Evolutionary conservation across 2,329 filamentous ascomycete species (phyloP).

Genomic region (Colletotrichum zoysiae): DNA sequence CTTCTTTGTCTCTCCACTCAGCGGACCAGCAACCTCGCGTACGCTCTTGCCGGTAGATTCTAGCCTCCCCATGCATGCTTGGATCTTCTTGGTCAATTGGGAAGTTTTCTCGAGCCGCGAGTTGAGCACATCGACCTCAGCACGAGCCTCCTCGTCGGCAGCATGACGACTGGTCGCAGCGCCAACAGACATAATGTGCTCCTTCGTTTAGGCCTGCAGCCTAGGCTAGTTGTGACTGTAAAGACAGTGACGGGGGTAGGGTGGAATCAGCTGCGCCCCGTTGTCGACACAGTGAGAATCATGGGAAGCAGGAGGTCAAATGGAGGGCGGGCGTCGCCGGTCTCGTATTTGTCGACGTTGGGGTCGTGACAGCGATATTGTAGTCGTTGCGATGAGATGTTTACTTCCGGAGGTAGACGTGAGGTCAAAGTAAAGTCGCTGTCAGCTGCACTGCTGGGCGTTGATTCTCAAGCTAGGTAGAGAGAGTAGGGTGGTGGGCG

Average conservation of each 20-base stretch:
- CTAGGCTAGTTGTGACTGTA: background rate
- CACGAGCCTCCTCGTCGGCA: conserved; percentile 75
- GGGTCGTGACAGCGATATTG: background rate
- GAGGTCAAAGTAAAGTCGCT: background rate
- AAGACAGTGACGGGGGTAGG: background rate
- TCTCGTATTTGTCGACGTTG: background rate
- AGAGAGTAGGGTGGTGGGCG: background rate
- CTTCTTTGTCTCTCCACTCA: conserved; percentile 91
- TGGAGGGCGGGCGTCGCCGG: background rate
- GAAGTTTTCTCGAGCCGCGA: conserved; percentile 90
- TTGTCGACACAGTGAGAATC: background rate
- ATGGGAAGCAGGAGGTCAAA: background rate
- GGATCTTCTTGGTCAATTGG: conserved; percentile 94
- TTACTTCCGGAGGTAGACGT: background rate
- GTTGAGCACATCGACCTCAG: conserved; percentile 78
- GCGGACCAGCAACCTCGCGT: conserved; percentile 89
- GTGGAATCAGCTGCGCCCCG: background rate
- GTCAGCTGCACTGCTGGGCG: background rate
- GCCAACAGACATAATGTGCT: conserved; percentile 64
- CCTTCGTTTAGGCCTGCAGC: background rate
- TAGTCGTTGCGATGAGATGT: background rate
- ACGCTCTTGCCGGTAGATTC: conserved; percentile 92
- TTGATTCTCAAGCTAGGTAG: background rate
- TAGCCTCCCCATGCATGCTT: conserved; percentile 84
- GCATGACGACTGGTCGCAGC: conserved; percentile 61